Base-by-base conservation (phyloP, 2,329 filamentous ascomycete genomes). In the Monilinia fructicola region DNA sequence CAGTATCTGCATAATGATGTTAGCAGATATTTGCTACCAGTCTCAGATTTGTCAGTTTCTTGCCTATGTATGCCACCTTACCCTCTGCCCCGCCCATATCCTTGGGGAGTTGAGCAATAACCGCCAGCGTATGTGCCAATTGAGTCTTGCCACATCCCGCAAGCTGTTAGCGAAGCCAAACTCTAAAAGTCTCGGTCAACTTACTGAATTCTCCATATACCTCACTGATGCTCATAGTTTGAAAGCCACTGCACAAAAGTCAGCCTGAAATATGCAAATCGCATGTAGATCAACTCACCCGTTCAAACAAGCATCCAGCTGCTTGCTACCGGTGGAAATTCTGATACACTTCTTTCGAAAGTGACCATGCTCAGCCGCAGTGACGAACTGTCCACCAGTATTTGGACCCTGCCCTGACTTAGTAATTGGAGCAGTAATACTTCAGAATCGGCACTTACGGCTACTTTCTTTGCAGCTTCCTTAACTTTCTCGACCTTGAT, bases 401-500 rank as follows among this genome's bases (percentile, higher is more conserved):
- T 81, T 81, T 67, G 82, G 80, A 23, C 86, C 85, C 85, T 88
- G 69, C 26, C 42, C 35, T 50, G 14, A 23, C 48, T 76, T 38
- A 76, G 67, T 21, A 58, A 28, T 21, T 42, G 40, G 12, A 11
- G 31, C 21, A 21, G 31, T 14, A 54, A 11, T n/a, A 18, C 21
- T 18, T 14, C 4, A 52, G 60, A 23, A n/a, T 14, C 9, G 21
- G 4, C 65, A 67, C 74, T 69, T 62, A 77, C 76, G 59, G 73
- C 66, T 52, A 77, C 66, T 63, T 78, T 78, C 68, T 81, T 80
- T 64, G 87, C 82, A 59, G 87, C 87, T 71, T 90, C 88, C 73
- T 88, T 90, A 74, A 90, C 82, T 76, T 90, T 90, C 70, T 90
- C 87, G 4, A 90, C 87, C 76, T 90, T 90, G 73, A 86, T 81